These are phyloP conservation scores for Dipteronia dyeriana DNA, from an alignment of 345 rosid genomes.

Conservation along the genomic window DNA sequence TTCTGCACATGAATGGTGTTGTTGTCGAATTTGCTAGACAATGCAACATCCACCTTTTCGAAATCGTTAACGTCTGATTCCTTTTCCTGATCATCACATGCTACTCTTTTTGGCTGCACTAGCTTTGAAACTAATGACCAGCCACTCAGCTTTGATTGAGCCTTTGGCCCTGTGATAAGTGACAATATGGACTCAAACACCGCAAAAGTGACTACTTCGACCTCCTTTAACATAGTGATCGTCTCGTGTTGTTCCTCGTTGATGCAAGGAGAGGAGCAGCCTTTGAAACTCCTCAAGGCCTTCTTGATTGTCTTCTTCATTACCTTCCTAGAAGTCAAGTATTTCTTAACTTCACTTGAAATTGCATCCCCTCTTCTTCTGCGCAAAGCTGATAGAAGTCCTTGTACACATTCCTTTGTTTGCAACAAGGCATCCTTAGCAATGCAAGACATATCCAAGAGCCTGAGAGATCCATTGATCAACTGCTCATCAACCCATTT, in stretches of 20 bases:
- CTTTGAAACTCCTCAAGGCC: slow-evolving; percentile 31
- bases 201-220: slow-evolving; percentile 19
- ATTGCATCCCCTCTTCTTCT: slow-evolving; percentile 29
- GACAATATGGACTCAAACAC: slow-evolving; percentile 36
- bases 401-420: slow-evolving; percentile 27
- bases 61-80: slow-evolving; percentile 35
- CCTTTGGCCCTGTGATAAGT: slow-evolving; percentile 35
- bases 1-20: slow-evolving; percentile 21
- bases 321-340: slow-evolving; percentile 30
- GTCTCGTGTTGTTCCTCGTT: slow-evolving; percentile 11
- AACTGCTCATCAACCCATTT: no score
- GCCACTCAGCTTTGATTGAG: slow-evolving; percentile 23
- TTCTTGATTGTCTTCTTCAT: slow-evolving; percentile 38
- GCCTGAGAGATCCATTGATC: no score
- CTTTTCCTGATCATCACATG: slow-evolving; percentile 16
- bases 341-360: slow-evolving; percentile 24
- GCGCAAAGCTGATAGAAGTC: slow-evolving; percentile 34
- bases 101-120: slow-evolving; percentile 30
- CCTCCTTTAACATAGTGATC: slow-evolving; percentile 33
- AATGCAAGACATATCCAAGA: background rate
- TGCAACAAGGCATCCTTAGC: slow-evolving; percentile 34
- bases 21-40: slow-evolving; percentile 22
- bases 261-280: background rate
- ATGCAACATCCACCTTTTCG: slow-evolving; percentile 25
- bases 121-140: slow-evolving; percentile 46